Evolutionary conservation across 2,329 filamentous ascomycete genomes (phyloP), one percentile per base, ranked within the genome.

Genomic region (Blumeria hordei): DNA sequence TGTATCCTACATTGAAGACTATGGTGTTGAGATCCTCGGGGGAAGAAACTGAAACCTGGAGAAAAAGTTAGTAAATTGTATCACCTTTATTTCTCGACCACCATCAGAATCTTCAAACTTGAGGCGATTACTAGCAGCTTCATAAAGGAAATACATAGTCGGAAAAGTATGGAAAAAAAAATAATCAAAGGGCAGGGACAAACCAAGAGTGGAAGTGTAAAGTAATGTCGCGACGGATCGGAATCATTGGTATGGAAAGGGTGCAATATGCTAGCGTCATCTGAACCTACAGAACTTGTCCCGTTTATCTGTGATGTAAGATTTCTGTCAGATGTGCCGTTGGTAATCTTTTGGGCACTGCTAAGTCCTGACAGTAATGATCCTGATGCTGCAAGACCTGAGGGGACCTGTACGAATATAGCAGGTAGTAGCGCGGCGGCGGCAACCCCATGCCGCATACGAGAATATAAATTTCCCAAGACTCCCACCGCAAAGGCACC

Each of bases 391-490:
- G 78, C 78, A n/a, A 81, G 67, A 33, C 77, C 76, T 18, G 74
- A 77, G 0, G 78, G 78, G 32, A 81, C 78, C 59, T 80, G 77
- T 1, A 81, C 75, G 59, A 93, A 93, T 59, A 94, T 93, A 5
- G 83, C 88, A 0, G 88, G 88, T 9, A 94, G 70, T 73, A 94
- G 85, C 1, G 85, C 83, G 0, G 86, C 85, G 0, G 87, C 87
- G 0, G 88, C 88, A 2, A 94, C 76, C 1, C 74, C 74, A 57
- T 76, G 73, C 9, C 71, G 65, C 8, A 76, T 56, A 28, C 74
- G 68, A n/a, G 81, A 84, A 67, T 90, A 88, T 1, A 86, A 64
- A 61, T 92, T 92, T 7, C 84, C 85, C 52, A 85, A 69, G 3
- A 88, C 74, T 35, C 86, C 86, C 32, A 92, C 83, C 2, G 77